A percentile compares a stretch with the other conserved stretches of the same genome.
Evolutionary conservation across 2,329 filamentous ascomycete genomes (phyloP).

Genomic region (Microthyrium microscopicum): DNA sequence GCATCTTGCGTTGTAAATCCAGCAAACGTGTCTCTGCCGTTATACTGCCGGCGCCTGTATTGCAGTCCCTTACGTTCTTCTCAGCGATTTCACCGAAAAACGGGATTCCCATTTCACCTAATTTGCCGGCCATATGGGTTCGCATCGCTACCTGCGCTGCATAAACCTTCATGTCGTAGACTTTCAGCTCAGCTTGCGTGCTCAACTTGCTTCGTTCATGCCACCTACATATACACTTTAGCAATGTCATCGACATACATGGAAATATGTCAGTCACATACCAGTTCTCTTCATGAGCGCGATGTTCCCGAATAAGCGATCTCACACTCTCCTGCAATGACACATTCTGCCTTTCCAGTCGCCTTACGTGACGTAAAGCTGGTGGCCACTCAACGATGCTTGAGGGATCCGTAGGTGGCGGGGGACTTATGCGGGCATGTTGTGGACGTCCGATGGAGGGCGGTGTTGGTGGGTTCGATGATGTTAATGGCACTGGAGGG

Average conservation of each 20-base stretch:
- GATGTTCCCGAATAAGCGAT: neutral
- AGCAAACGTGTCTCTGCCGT: slow-evolving; percentile 16
- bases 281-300: slow-evolving; percentile 27
- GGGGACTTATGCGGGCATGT: neutral
- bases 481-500: neutral
- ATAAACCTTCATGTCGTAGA: slow-evolving; percentile 47
- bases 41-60: slow-evolving; percentile 11
- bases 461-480: neutral
- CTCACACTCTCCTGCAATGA: neutral
- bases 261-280: too few species aligned
- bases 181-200: slow-evolving; percentile 37
- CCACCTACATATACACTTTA: neutral
- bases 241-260: neutral
- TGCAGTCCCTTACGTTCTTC: too few species aligned
- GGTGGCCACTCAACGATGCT: slow-evolving; percentile 32
- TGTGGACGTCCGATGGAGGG: neutral
- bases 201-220: too few species aligned
- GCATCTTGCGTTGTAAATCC: slow-evolving; percentile 19
- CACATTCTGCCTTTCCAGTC: slow-evolving; percentile 19
- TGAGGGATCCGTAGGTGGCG: slow-evolving; percentile 24
- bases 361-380: too few species aligned
- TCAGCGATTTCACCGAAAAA: slow-evolving; percentile 33
- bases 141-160: slow-evolving; percentile 42
- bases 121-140: slow-evolving; percentile 35
- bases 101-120: slow-evolving; percentile 41